Conservation (phyloP, 345 rosid species). For the Eucalyptus sp. region DNA sequence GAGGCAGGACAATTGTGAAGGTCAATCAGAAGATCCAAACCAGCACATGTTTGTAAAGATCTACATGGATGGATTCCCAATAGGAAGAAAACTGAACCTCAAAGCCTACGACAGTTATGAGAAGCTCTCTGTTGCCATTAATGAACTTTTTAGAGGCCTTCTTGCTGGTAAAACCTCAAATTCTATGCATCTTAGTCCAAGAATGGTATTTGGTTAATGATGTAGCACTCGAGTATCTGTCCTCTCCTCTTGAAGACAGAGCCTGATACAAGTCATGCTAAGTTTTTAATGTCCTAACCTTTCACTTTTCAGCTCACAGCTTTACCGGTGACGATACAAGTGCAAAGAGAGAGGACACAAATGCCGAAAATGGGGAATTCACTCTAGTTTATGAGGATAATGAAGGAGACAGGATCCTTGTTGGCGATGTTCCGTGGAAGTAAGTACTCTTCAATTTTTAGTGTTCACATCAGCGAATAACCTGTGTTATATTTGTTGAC, state of each 20-base stretch:
- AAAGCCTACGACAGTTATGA: slow-evolving; percentile 28
- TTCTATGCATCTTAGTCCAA: background rate
- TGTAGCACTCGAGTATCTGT: background rate
- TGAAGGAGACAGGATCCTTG: slow-evolving; percentile 42
- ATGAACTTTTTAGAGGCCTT: slow-evolving; percentile 30
- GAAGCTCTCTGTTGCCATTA: slow-evolving; percentile 26
- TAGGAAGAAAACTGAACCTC: slow-evolving; percentile 37
- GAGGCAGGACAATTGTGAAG: background rate
- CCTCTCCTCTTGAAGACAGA: background rate
- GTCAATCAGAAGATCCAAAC: background rate
- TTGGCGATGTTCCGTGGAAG: slow-evolving; percentile 44
- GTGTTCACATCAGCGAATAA: background rate
- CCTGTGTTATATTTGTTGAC: background rate
- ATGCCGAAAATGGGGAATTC: slow-evolving; percentile 9
- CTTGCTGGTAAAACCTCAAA: slow-evolving; percentile 14
- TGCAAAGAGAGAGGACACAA: background rate
- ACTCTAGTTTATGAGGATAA: slow-evolving; percentile 34
- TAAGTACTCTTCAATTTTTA: background rate
- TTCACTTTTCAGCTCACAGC: background rate
- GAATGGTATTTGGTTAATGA: background rate
- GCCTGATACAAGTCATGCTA: background rate
- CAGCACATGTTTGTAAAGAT: slow-evolving; percentile 19
- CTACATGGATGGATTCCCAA: slow-evolving; percentile 37
- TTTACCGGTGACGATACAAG: background rate
- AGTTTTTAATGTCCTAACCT: background rate